A percentile compares a stretch with the other conserved stretches of the same genome.
phyloP scores from a whole-genome alignment of 257 asterid genomes.

The Lycium barbarum region DNA sequence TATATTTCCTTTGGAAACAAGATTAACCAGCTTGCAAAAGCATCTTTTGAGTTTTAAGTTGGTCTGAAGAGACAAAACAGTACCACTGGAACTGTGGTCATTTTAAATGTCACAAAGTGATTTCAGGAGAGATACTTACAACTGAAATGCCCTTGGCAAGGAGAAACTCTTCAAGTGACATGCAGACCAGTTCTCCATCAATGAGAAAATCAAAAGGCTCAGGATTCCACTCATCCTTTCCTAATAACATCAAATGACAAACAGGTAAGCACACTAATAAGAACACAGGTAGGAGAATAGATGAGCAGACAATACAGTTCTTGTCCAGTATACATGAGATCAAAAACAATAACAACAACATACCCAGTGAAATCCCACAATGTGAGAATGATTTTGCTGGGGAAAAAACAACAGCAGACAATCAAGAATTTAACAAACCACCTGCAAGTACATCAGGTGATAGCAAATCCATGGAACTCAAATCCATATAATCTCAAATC shows the following conservation, averaged over 20 bases:
- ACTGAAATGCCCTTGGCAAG: constrained; percentile 90
- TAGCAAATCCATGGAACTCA: no score
- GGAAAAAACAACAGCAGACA: no score
- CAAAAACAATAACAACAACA: no score
- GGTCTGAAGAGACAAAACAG: constrained; percentile 14
- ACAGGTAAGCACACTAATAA: not conserved
- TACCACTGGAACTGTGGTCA: not conserved
- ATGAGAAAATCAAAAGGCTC: constrained; percentile 94
- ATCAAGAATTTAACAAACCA: no score
- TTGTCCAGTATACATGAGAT: no score
- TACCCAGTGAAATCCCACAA: no score
- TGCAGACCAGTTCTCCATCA: constrained; percentile 85
- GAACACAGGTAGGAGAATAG: not conserved
- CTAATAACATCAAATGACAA: constrained; percentile 44
- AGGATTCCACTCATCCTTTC: constrained; percentile 61
- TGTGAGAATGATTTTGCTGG: no score
- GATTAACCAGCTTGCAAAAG: not conserved
- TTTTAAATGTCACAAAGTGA: not conserved
- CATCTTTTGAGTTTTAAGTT: constrained; percentile 1
- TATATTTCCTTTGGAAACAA: not conserved
- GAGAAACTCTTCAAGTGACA: constrained; percentile 92
- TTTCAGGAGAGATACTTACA: constrained; percentile 50
- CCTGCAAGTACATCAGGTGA: no score
- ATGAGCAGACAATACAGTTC: not conserved
- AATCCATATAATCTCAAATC: no score